Evolutionary conservation across 306 rosid species (phyloP), one percentile per base, ranked within the genome.

Genomic region (Hippophae gyantsensis): DNA sequence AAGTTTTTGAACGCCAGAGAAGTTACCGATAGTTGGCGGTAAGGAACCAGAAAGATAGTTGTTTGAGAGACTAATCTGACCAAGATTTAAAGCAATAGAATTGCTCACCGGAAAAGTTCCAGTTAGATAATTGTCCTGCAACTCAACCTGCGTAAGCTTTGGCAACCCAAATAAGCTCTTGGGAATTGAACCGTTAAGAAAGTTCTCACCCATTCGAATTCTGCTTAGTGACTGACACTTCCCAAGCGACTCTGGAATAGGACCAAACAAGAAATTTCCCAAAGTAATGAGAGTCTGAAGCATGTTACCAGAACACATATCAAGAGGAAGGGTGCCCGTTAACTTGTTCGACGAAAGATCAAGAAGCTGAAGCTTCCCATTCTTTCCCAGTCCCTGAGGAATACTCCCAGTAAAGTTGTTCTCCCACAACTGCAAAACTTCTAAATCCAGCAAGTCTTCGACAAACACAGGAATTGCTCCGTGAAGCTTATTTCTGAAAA

Each of bases 351-450:
- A 87, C 3, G 98, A 90, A 57, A 90, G 75, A 70, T 90, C 98
- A 0, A 87, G 65, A 43, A 71, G 42, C 8, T 64, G 77, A 56
- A 90, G 89, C 73, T 52, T 90, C 8, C 98, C 95, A 10, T 90
- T 90, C 56, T 71, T 83, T 13, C 98, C 98, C 54, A 90, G 60
- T 41, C 92, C 79, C 51, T 54, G 76, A 12, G 98, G 98, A 60
- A 90, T 85, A 54, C 75, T 78, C 2, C 87, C 98, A 0, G 98
- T 90, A 81, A 90, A 84, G 78, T 90, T 90, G 61, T 90, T 90
- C 76, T 87, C 96, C 98, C 98, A 90, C 10, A 90, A 68, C 72
- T 90, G 98, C 63, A 90, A 58, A 0, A 90, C 98, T 66, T 90
- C 87, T 53, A 90, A 70, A 42, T 70, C 73, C 52, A 96, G 95